Conservation (phyloP, 257 asterid species). For the Vinca minor region DNA sequence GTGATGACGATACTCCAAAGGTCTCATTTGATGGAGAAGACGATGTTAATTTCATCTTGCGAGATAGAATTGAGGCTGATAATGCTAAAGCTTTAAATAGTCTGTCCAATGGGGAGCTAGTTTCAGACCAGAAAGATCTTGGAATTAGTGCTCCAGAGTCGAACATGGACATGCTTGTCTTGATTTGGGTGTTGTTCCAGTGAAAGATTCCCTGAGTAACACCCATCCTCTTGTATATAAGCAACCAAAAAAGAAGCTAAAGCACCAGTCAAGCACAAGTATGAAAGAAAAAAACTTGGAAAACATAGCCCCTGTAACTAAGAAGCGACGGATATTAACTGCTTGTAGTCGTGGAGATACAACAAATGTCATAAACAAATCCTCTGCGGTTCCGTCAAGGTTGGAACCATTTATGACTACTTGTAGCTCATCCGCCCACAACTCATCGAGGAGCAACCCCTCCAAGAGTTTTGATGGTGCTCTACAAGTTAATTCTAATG, state of each 20-base stretch:
- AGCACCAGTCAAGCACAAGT: no score
- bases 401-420: conserved; percentile 28
- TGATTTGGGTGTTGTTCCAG: conserved; percentile 15
- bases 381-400: conserved; percentile 19
- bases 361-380: conserved; percentile 12
- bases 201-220: no score
- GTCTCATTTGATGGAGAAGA: conserved; percentile 34
- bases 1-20: conserved; percentile 21
- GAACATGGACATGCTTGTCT: conserved; percentile 16
- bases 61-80: conserved; percentile 14
- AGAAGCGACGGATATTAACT: conserved; percentile 29
- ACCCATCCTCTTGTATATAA: no score
- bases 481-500: conserved; percentile 7
- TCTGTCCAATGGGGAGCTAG: conserved; percentile 20
- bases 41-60: conserved; percentile 14
- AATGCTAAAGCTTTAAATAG: conserved; percentile 2
- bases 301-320: conserved; percentile 35
- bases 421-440: conserved; percentile 18
- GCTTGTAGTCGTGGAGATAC: conserved; percentile 25
- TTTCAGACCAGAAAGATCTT: conserved; percentile 18
- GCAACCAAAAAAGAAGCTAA: no score
- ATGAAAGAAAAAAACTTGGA: no score
- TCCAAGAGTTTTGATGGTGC: conserved; percentile 30
- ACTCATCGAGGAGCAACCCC: conserved; percentile 36
- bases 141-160: conserved; percentile 15